Conservation (phyloP, 2,329 filamentous ascomycete genomes). For the Sclerotinia sclerotiorum region DNA sequence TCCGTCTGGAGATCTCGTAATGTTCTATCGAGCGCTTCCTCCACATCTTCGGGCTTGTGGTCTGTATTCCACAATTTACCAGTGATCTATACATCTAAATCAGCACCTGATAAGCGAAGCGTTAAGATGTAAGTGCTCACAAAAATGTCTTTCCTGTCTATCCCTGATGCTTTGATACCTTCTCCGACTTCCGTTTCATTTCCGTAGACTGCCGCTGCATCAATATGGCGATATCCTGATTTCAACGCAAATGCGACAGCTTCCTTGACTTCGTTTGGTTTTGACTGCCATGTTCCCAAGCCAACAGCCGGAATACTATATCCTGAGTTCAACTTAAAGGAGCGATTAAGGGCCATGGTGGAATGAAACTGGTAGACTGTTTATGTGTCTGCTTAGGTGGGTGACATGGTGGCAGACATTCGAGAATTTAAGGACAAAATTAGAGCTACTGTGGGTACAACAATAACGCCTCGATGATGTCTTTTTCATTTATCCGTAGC, state of each 20-base stretch:
- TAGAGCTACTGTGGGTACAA: neutral
- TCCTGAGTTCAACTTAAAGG: conserved; percentile 40
- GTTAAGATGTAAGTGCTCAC: neutral
- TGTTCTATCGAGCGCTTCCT: conserved; percentile 68
- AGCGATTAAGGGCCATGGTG: conserved; percentile 28
- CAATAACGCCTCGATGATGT: neutral
- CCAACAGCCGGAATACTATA: conserved; percentile 44
- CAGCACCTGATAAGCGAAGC: neutral
- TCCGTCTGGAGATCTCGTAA: conserved; percentile 72
- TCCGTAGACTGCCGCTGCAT: conserved; percentile 68
- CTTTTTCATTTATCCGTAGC: conserved; percentile 16
- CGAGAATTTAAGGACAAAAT: conserved; percentile 2
- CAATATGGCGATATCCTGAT: conserved; percentile 54
- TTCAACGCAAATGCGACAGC: conserved; percentile 45
- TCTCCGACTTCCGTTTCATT: conserved; percentile 83
- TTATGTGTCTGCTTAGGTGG: neutral
- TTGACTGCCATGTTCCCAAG: conserved; percentile 50
- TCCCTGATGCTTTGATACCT: conserved; percentile 67
- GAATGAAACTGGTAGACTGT: neutral
- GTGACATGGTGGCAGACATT: neutral
- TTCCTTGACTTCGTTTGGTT: conserved; percentile 45
- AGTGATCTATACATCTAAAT: conserved; percentile 52
- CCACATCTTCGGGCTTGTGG: conserved; percentile 66
- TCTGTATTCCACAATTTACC: conserved; percentile 74
- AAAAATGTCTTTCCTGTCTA: conserved; percentile 64